phyloP scores from a whole-genome alignment of 1,284 basidiomycete species.

The Golubevia sp. region DNA sequence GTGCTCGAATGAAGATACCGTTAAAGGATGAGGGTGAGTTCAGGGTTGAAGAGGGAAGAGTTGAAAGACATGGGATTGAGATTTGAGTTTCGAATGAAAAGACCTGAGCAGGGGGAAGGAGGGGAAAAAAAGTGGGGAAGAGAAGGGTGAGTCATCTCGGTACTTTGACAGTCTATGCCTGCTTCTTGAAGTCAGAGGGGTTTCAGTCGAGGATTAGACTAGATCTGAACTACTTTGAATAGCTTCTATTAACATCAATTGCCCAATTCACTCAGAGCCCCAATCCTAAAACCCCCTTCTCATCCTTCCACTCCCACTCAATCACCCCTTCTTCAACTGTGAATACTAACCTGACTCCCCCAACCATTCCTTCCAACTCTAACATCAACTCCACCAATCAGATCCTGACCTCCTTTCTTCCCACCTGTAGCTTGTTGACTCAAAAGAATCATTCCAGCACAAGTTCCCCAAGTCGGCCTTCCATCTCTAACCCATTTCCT shows the following conservation, averaged over 20 bases:
- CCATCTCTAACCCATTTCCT: conserved; percentile 69
- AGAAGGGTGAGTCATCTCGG: background rate
- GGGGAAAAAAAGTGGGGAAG: background rate
- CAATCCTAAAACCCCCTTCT: no score
- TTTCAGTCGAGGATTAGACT: no score
- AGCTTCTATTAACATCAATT: no score
- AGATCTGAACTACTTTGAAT: no score
- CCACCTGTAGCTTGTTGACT: conserved; percentile 67
- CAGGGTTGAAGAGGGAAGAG: conserved; percentile 26
- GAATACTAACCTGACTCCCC: conserved; percentile 64
- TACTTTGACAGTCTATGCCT: no score
- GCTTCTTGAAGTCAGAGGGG: no score
- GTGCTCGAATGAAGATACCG: conserved; percentile 93
- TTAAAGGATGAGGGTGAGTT: conserved; percentile 73
- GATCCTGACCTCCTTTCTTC: conserved; percentile 85
- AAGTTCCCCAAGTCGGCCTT: conserved; percentile 89
- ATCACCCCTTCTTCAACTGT: conserved; percentile 61
- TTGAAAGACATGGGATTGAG: conserved; percentile 69
- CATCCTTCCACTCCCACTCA: no score
- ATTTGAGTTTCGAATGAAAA: conserved; percentile 87
- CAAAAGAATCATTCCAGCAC: conserved; percentile 92
- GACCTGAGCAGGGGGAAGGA: conserved; percentile 66
- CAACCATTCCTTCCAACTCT: conserved; percentile 78
- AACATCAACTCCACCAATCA: conserved; percentile 81
- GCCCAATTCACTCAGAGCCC: no score